A percentile compares a stretch with the other conserved stretches of the same genome.
Conservation (phyloP, 805 yeast genomes). For the Groenewaldozyma tartarivorans region DNA sequence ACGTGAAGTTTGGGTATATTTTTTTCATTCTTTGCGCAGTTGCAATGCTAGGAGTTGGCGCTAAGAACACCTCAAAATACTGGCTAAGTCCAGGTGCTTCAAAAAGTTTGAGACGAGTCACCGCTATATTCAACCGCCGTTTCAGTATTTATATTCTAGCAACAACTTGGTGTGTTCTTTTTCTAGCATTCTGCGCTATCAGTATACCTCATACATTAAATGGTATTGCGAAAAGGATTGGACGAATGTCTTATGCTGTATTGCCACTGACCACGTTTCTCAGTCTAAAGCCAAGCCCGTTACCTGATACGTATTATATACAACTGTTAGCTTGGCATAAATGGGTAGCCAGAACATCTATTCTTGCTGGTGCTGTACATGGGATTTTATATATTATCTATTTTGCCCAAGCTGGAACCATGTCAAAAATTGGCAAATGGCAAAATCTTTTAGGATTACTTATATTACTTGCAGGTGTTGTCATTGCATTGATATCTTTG, state of each 20-base stretch:
- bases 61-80: constrained; percentile 4
- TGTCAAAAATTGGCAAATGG: constrained; percentile 38
- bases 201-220: constrained; percentile 35
- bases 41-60: constrained; percentile 6
- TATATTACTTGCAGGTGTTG: constrained; percentile 52
- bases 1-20: constrained; percentile 14
- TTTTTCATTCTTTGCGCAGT: constrained; percentile 9
- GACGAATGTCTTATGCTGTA: constrained; percentile 65
- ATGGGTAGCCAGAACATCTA: constrained; percentile 77
- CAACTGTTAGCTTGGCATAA: constrained; percentile 73
- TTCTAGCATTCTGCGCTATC: constrained; percentile 41
- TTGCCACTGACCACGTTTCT: constrained; percentile 69
- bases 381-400: constrained; percentile 45
- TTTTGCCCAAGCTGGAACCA: constrained; percentile 34
- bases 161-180: constrained; percentile 9
- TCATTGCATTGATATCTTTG: constrained; percentile 60
- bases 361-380: constrained; percentile 57
- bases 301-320: constrained; percentile 69
- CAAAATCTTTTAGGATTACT: constrained; percentile 66
- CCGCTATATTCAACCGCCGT: neutral
- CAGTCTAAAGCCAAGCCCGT: constrained; percentile 74
- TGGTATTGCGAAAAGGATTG: constrained; percentile 65
- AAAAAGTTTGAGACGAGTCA: too few species aligned
- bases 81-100: neutral
- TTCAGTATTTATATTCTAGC: constrained; percentile 2